These are phyloP conservation scores for Diaporthe helianthi DNA, from an alignment of 2,329 filamentous ascomycete species.

Conservation along the genomic window DNA sequence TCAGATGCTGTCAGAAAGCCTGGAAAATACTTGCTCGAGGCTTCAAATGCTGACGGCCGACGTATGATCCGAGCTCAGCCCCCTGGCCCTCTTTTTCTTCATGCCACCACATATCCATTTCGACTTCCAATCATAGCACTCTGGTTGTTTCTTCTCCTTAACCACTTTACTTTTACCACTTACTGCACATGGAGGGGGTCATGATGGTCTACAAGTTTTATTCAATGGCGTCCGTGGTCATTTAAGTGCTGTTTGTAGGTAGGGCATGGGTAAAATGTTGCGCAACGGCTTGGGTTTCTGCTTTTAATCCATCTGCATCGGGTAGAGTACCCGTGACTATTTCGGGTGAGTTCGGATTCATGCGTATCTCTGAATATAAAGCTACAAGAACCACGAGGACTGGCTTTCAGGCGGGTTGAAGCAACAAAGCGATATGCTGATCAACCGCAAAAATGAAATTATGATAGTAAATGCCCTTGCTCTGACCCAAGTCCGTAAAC, in stretches of 20 bases:
- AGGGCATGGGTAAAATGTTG: slow-evolving; percentile 14
- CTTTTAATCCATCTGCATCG: slow-evolving; percentile 2
- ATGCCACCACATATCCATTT: neutral
- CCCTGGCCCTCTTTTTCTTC: neutral
- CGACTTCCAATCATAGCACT: slow-evolving; percentile 20
- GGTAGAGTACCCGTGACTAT: neutral
- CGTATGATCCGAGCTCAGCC: slow-evolving; percentile 36
- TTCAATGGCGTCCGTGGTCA: slow-evolving; percentile 15
- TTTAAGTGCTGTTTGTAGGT: neutral
- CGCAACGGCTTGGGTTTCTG: neutral
- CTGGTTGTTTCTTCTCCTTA: neutral
- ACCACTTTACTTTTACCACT: slow-evolving; percentile 3
- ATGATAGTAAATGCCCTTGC: neutral
- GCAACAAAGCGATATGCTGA: neutral
- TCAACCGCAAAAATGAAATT: slow-evolving; percentile 21
- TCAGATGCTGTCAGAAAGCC: slow-evolving; percentile 54
- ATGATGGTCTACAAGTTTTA: slow-evolving; percentile 22
- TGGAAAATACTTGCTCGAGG: slow-evolving; percentile 47
- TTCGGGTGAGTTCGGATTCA: neutral
- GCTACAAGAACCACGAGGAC: slow-evolving; percentile 19
- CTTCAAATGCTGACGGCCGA: slow-evolving; percentile 47
- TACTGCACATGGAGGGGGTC: slow-evolving; percentile 27
- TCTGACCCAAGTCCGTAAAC: neutral
- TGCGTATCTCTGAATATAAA: slow-evolving; percentile 5
- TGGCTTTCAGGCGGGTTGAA: neutral